Percentiles rank a stretch among this genome's conserved stretches.
Evolutionary conservation across 495 filamentous ascomycete species (phyloP).

Genomic region (Aspergillus panamensis): DNA sequence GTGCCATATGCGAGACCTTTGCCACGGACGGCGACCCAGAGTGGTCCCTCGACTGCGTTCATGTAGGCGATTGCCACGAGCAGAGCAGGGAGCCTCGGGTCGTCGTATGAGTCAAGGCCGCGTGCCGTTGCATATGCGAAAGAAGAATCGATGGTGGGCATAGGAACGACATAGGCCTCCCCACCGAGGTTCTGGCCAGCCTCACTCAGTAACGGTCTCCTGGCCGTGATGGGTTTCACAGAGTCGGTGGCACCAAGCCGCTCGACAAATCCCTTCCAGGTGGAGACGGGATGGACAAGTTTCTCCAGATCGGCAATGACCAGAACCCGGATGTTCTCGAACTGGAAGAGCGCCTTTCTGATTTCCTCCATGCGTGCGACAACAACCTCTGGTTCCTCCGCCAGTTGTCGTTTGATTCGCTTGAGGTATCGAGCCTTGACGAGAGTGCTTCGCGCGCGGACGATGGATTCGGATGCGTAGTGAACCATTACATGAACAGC

Average conservation of each 20-base stretch:
- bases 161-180: constrained; percentile 75
- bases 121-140: constrained; percentile 72
- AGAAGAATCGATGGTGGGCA: constrained; percentile 91
- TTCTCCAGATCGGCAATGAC: constrained; percentile 79
- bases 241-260: constrained; percentile 44
- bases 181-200: constrained; percentile 70
- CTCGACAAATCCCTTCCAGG: constrained; percentile 68
- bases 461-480: constrained; percentile 65
- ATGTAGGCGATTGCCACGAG: constrained; percentile 87
- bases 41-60: constrained; percentile 87
- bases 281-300: constrained; percentile 71
- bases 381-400: constrained; percentile 65
- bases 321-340: constrained; percentile 78
- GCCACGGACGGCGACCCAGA: constrained; percentile 89
- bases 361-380: constrained; percentile 73
- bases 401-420: constrained; percentile 71
- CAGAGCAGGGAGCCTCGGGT: constrained; percentile 76
- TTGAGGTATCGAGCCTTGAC: constrained; percentile 87
- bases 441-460: constrained; percentile 74
- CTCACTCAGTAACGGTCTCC: constrained; percentile 61
- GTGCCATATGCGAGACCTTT: constrained; percentile 89
- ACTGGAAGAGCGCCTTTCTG: constrained; percentile 66
- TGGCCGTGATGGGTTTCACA: constrained; percentile 57
- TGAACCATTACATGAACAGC: constrained; percentile 82
- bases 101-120: constrained; percentile 69